Base-by-base conservation (phyloP, 208 protist genomes). In the Kentomonas sorsogonicus region DNA sequence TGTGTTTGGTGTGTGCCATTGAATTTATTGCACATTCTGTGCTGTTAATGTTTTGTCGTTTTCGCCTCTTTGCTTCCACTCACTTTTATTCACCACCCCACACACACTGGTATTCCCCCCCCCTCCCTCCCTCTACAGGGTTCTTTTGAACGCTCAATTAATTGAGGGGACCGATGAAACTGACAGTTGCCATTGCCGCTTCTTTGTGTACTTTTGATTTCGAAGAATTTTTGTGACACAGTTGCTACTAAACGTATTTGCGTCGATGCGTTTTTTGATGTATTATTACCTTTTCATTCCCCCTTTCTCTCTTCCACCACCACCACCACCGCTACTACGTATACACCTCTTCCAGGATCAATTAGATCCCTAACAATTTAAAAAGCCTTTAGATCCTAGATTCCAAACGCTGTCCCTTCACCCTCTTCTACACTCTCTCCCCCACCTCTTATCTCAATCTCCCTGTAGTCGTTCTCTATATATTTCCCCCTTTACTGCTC, bases 11-110 rank as follows among this genome's bases (percentile, higher is more conserved):
- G 36, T 45, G 4, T 26, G 9, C 18, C 13, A 41, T 41, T 25
- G 22, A 26, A 5, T 38, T 34, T 52, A 54, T 52, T 47, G 15
- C 29, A 41, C 23, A 51, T 54, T 10, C 11, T 56, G 56, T 23
- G 13, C 38, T 57, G 23, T 65, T 63, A 30, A 40, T 48, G 48
- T 29, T 54, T 30, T 23, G 52, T 62, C 15, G 3, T 56, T 64
- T 56, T 50, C 6, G 1, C 34, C 23, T 39, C 26, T 39, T 57
- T 52, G 56, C 31, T 60, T 16, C 47, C 48, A 3, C 27, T 63
- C 33, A 20, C 0, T 38, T 27, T 45, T 43, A 38, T 22, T 41
- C 11, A 20, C n/a, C 20, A 20, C 29, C 20, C 41, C 20, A 10
- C 20, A 10, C 23, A 9, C 39, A 25, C 16, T 22, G 58, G 46